These are phyloP conservation scores for Bassia scoparia DNA, from an alignment of 148 eudicot genomes.

Conservation along the genomic window DNA sequence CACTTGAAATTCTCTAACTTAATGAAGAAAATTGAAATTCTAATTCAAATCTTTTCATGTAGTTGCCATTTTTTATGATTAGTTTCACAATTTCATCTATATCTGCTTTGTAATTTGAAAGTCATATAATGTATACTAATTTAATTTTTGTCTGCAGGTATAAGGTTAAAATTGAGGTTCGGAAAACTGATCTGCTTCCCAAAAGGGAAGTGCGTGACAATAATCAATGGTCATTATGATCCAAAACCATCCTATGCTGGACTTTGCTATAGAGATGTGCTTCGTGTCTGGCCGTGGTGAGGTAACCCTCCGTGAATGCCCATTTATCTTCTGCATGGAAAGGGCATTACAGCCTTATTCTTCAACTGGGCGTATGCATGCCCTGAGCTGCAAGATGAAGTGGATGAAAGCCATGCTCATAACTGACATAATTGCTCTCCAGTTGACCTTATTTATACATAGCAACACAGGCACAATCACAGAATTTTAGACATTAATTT, in stretches of 20 bases:
- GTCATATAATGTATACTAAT: not conserved
- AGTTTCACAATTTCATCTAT: not conserved
- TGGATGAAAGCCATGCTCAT: not conserved
- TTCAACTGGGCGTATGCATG: not conserved
- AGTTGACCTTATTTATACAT: not conserved
- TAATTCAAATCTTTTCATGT: not conserved
- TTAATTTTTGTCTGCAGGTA: conserved; percentile 40
- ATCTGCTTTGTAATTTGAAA: not conserved
- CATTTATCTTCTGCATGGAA: not conserved
- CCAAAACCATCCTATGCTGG: not conserved
- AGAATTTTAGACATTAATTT: not conserved
- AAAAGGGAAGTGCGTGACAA: conserved; percentile 65
- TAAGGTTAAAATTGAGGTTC: conserved; percentile 52
- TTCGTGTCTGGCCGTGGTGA: not conserved
- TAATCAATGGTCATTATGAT: conserved; percentile 13
- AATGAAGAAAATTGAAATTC: too few species aligned
- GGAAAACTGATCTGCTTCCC: conserved; percentile 79
- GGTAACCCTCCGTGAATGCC: not conserved
- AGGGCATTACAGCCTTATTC: not conserved
- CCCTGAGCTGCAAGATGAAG: not conserved
- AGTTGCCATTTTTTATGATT: not conserved
- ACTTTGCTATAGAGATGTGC: not conserved
- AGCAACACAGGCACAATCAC: not conserved
- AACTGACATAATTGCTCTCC: too few species aligned
- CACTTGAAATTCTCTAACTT: too few species aligned